Evolutionary conservation across 1,284 basidiomycete species (phyloP), one percentile per base, ranked within the genome.

Genomic region (Fistulina hepatica): DNA sequence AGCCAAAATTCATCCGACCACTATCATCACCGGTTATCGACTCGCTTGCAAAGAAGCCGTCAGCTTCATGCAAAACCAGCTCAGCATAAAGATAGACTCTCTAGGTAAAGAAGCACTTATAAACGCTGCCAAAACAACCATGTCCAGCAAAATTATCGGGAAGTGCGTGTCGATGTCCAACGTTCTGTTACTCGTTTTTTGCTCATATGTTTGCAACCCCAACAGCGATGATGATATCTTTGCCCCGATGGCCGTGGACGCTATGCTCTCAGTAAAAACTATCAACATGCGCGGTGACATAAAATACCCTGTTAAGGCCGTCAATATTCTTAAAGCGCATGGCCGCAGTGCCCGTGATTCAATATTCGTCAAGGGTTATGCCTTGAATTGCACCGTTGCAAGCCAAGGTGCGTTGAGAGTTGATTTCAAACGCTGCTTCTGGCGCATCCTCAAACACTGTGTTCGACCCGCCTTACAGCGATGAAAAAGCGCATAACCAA

Each of bases 301-400:
- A 56, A 98, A 97, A 64, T 99, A 98, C 64, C 95, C 95, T 6
- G 95, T 98, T 51, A 98, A 99, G 66, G 95, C 95, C 2, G 95
- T 99, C 48, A 99, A 99, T 56, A 79, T 98, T n/a, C 72, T 99
- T 52, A 99, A 99, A 63, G 95, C 95, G 7, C 95, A 99, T 56
- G 95, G 95, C 43, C 83, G 81, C 62, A 94, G 90, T 57, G 91
- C 93, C 17, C 76, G 92, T 47, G 95, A 99, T 59, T 97, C 92
- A 25, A 59, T 97, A 46, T 92, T 88, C 56, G 84, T 99, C 44
- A 89, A 89, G 54, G 95, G 95, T 32, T 99, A 98, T 64, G 95
- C 95, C 22, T 66, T 99, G 48, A 99, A 98, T 61, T 98, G 95
- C 66, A 98, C 95, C 11, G 93, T 98, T 34, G 93, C 95, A 1